These are phyloP conservation scores for Coniferiporia weirii DNA, from an alignment of 1,284 basidiomycete genomes.

Conservation along the genomic window DNA sequence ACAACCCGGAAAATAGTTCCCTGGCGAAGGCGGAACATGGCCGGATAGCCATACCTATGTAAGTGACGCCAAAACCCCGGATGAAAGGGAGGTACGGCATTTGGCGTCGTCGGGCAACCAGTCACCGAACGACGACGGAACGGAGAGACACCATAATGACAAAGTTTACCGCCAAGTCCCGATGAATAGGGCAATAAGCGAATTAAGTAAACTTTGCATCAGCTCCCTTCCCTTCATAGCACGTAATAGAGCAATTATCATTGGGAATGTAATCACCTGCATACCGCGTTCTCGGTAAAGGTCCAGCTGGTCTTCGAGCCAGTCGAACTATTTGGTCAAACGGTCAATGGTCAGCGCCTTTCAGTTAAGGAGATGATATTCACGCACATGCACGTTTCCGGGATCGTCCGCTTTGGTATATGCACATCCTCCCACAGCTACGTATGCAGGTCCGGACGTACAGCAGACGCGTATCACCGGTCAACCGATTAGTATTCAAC, in stretches of 20 bases:
- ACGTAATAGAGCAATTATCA: not conserved
- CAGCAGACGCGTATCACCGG: not conserved
- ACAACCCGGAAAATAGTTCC: slow-evolving; percentile 84
- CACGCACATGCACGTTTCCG: slow-evolving; percentile 50
- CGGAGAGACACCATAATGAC: not conserved
- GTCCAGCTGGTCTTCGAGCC: slow-evolving; percentile 84
- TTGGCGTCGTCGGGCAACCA: slow-evolving; percentile 2
- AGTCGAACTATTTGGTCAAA: slow-evolving; percentile 57
- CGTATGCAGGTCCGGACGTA: not conserved
- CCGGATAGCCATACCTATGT: slow-evolving; percentile 49
- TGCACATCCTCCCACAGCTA: slow-evolving; percentile 67
- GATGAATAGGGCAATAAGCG: slow-evolving; percentile 17
- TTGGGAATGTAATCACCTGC: slow-evolving; percentile 47
- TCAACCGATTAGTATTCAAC: slow-evolving; percentile 6
- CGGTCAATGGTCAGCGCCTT: not conserved
- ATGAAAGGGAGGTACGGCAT: slow-evolving; percentile 1
- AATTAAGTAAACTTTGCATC: slow-evolving; percentile 1
- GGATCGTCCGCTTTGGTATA: slow-evolving; percentile 61
- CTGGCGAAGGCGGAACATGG: slow-evolving; percentile 75
- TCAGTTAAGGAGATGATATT: not conserved
- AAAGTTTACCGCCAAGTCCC: not conserved
- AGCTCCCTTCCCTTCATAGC: not conserved
- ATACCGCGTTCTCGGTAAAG: slow-evolving; percentile 69
- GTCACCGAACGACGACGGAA: not conserved
- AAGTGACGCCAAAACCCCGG: not conserved